These are phyloP conservation scores for Aspergillus sclerotioniger DNA, from an alignment of 495 filamentous ascomycete genomes.

Conservation along the genomic window DNA sequence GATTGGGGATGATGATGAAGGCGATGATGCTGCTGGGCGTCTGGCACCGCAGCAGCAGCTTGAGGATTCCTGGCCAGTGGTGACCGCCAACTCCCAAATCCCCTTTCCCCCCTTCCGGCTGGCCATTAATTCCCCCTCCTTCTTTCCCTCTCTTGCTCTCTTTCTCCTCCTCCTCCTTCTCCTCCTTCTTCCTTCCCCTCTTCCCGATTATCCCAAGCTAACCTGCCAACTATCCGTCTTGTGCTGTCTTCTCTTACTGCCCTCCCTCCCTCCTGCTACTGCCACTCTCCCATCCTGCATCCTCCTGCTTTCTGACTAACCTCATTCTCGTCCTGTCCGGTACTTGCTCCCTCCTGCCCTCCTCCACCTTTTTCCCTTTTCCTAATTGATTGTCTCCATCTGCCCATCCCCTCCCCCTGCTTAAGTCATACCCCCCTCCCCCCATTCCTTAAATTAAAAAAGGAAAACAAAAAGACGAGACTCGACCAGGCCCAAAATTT, in stretches of 20 bases:
- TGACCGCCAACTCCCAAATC: background rate
- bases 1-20: background rate
- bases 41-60: background rate
- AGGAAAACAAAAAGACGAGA: conserved; percentile 1
- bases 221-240: too few relatives aligned
- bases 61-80: background rate
- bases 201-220: conserved; percentile 8
- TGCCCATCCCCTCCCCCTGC: conserved; percentile 23
- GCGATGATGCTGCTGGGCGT: background rate
- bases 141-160: conserved; percentile 27
- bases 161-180: conserved; percentile 24
- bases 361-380: conserved; percentile 6
- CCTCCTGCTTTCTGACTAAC: too few relatives aligned
- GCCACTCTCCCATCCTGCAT: too few relatives aligned
- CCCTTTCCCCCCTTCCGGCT: conserved; percentile 1
- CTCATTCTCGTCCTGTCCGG: background rate
- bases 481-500: background rate
- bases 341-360: conserved; percentile 7
- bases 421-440: conserved; percentile 14
- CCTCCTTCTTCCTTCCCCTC: conserved; percentile 19
- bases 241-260: too few relatives aligned
- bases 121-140: conserved; percentile 9
- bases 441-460: conserved; percentile 1
- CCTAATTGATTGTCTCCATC: too few relatives aligned
- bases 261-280: too few relatives aligned